Conservation (phyloP, 768 basidiomycete species). For the Suillus bovinus region DNA sequence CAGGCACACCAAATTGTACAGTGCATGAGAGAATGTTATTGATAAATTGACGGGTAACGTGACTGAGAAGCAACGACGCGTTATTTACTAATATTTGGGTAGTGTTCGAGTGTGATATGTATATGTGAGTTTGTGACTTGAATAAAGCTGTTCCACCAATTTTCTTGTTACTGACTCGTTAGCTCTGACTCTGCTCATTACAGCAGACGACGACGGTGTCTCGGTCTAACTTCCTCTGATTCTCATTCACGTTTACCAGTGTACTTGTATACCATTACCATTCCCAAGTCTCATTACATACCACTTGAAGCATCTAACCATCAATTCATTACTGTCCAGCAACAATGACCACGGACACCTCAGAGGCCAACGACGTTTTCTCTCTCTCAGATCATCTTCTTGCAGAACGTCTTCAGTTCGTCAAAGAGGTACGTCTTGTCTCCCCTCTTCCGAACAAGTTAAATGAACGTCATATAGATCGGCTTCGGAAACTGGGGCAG, state of each 20-base stretch:
- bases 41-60: constrained; percentile 1
- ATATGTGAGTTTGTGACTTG: constrained; percentile 4
- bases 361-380: constrained; percentile 56
- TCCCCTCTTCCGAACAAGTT: constrained; percentile 3
- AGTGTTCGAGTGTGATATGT: constrained; percentile 26
- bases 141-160: not conserved
- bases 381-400: constrained; percentile 73
- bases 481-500: constrained; percentile 94
- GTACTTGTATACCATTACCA: constrained; percentile 27
- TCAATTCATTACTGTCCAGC: not conserved
- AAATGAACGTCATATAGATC: constrained; percentile 49
- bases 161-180: constrained; percentile 1
- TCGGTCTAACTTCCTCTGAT: constrained; percentile 3
- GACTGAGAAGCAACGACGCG: constrained; percentile 21
- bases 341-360: constrained; percentile 23
- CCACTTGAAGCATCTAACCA: not conserved
- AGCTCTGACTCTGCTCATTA: constrained; percentile 11
- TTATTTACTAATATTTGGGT: constrained; percentile 29
- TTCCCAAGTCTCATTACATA: constrained; percentile 1
- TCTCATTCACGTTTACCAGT: constrained; percentile 7
- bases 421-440: constrained; percentile 60
- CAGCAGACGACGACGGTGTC: constrained; percentile 11
- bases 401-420: constrained; percentile 69
- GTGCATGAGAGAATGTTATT: not conserved
- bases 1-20: too few species aligned